A percentile compares a stretch with the other conserved stretches of the same genome.
Evolutionary conservation across 768 basidiomycete species (phyloP).

Genomic region (Cubamyces lactineus): DNA sequence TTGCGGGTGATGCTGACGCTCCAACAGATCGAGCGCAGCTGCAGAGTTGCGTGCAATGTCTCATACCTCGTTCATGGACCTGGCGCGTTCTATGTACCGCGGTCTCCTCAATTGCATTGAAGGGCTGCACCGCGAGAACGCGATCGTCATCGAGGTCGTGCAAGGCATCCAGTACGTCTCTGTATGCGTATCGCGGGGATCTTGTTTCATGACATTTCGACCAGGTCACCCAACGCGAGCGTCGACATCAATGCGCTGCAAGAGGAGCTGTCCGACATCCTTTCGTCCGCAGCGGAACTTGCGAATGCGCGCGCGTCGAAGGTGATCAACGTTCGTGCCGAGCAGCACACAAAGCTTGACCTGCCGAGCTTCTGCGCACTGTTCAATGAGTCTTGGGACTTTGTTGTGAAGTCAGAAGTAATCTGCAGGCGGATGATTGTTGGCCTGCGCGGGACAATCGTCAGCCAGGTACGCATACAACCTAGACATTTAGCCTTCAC

Average conservation of each 20-base stretch:
- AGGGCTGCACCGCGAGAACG: conserved; percentile 64
- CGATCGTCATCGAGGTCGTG: conserved; percentile 61
- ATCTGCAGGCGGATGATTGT: conserved; percentile 92
- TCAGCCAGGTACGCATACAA: conserved; percentile 63
- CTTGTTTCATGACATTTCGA: not conserved
- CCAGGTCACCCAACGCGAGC: conserved; percentile 44
- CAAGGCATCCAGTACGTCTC: conserved; percentile 46
- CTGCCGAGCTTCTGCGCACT: conserved; percentile 77
- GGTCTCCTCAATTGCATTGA: conserved; percentile 67
- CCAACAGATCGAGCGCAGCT: conserved; percentile 48
- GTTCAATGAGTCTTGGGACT: conserved; percentile 87
- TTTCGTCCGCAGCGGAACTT: conserved; percentile 82
- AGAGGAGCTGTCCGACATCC: conserved; percentile 74
- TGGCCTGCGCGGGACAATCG: conserved; percentile 82
- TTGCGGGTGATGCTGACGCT: not conserved
- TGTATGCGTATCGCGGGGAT: not conserved
- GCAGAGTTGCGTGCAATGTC: conserved; percentile 65
- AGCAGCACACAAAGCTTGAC: conserved; percentile 75
- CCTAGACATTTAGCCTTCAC: conserved; percentile 13
- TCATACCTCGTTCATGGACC: conserved; percentile 66
- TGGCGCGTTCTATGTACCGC: conserved; percentile 64
- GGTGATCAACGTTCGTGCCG: conserved; percentile 73
- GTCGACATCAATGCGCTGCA: conserved; percentile 50
- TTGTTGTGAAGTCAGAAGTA: conserved; percentile 86
- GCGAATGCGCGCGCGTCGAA: conserved; percentile 83